Conservation (phyloP, 75 land plant species). For the Pinus albicaulis region DNA sequence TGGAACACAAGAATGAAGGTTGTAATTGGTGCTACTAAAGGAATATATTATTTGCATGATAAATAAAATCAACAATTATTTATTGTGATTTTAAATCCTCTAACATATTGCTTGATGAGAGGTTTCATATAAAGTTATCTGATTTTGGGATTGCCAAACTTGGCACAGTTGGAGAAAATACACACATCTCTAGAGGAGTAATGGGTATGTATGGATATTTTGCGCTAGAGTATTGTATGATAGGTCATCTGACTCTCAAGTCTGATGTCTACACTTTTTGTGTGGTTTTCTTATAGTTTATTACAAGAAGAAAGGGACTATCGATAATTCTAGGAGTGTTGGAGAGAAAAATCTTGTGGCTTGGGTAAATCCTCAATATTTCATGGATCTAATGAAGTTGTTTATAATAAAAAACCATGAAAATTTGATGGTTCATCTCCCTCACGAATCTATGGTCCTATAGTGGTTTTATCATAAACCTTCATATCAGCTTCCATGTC, state of each 20-base stretch:
- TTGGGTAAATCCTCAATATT: conserved; percentile 27
- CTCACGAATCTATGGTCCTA: too few relatives aligned
- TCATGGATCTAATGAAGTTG: too few relatives aligned
- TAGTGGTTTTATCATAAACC: too few relatives aligned
- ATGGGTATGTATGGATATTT: conserved; percentile 92
- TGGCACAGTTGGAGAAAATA: conserved; percentile 87
- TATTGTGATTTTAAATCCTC: conserved; percentile 83
- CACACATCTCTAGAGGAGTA: conserved; percentile 79
- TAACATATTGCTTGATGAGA: conserved; percentile 74
- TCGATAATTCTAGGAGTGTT: conserved; percentile 43
- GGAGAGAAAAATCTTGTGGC: conserved; percentile 62
- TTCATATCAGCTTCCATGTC: too few relatives aligned
- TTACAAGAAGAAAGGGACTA: conserved; percentile 57
- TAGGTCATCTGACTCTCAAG: conserved; percentile 69
- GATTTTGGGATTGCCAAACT: conserved; percentile 88
- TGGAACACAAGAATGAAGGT: conserved; percentile 98
- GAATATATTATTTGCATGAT: conserved; percentile 80
- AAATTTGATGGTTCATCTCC: too few relatives aligned
- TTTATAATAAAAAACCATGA: too few relatives aligned
- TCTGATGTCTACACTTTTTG: conserved; percentile 47
- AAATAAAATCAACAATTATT: conserved; percentile 78
- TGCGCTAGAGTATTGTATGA: conserved; percentile 89
- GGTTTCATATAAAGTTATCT: conserved; percentile 70
- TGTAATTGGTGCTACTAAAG: conserved; percentile 85
- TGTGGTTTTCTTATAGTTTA: conserved; percentile 43